Evolutionary conservation across 805 yeast genomes (phyloP), one percentile per base, ranked within the genome.

Genomic region (Saturnispora hagleri): DNA sequence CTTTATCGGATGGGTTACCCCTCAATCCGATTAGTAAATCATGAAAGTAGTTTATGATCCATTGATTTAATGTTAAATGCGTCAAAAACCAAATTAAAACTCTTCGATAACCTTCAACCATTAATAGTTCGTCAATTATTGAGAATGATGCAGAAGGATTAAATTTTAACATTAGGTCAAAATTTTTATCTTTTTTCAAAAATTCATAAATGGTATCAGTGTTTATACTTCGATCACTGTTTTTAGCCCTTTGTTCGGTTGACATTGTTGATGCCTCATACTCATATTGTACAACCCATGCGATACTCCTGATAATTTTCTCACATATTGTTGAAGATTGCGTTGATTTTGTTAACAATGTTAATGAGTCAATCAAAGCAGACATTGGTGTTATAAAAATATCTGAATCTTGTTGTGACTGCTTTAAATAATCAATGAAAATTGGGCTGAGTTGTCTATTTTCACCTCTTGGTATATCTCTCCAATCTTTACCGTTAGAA

Each of bases 51-150:
- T 81, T 80, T 36, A 84, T 79, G 43, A 81, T 58, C 52, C 78
- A 65, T 57, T 76, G 76, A 31, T 78, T 78, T 18, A 82, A 63
- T 49, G 80, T 77, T 58, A 80, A 64, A 62, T 81, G 87, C 1
- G 89, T 81, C 20, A 85, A 63, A 55, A 77, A 80, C 87, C 88
- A 82, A 43, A 85, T 80, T 13, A 84, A 61, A 0, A 77, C 77
- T 31, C 88, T 65, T 58, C 90, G 73, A 57, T 73, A 76, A 0
- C 89, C 89, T 51, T 70, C 68, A 48, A 81, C 77, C 87, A 84
- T 83, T 50, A 85, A 68, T 72, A 86, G 68, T 64, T 86, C 91
- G 64, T 84, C 89, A 62, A 84, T 68, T 49, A 84, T 68, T 17
- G 75, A 69, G 61, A 79, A 76, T 0, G 82, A 75, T 3, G 81